These are phyloP conservation scores for Sporothrix protearum DNA, from an alignment of 2,329 filamentous ascomycete genomes.

Conservation along the genomic window DNA sequence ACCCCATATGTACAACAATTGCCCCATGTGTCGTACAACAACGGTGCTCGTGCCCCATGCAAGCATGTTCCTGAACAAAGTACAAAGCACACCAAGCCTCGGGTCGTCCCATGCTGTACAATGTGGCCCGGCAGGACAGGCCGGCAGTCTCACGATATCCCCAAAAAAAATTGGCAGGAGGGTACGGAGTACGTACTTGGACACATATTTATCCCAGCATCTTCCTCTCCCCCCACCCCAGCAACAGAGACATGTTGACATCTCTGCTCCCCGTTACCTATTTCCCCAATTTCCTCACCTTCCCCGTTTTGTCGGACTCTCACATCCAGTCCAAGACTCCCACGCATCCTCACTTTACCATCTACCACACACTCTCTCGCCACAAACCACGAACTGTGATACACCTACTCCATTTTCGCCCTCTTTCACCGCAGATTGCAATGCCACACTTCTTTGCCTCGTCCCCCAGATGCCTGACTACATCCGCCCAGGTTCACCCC, in stretches of 20 bases:
- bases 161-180: not conserved
- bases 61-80: too few relatives aligned
- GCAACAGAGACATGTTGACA: not conserved
- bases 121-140: not conserved
- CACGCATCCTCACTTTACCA: not conserved
- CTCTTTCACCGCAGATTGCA: not conserved
- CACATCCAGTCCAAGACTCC: not conserved
- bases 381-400: not conserved
- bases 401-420: not conserved
- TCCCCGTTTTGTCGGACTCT: not conserved
- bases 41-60: not conserved
- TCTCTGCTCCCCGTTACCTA: not conserved
- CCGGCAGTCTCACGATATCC: not conserved
- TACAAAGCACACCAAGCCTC: not conserved
- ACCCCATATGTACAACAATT: not conserved
- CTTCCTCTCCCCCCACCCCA: too few relatives aligned
- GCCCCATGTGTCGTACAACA: not conserved
- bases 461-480: slow-evolving; percentile 24
- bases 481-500: slow-evolving; percentile 35
- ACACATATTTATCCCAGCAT: not conserved
- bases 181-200: not conserved
- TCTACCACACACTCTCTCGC: not conserved
- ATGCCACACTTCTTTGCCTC: slow-evolving; percentile 17
- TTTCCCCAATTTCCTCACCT: not conserved
- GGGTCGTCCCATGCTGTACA: not conserved